Conservation (phyloP, 768 basidiomycete genomes). For the Leccinum pellstonianum region DNA sequence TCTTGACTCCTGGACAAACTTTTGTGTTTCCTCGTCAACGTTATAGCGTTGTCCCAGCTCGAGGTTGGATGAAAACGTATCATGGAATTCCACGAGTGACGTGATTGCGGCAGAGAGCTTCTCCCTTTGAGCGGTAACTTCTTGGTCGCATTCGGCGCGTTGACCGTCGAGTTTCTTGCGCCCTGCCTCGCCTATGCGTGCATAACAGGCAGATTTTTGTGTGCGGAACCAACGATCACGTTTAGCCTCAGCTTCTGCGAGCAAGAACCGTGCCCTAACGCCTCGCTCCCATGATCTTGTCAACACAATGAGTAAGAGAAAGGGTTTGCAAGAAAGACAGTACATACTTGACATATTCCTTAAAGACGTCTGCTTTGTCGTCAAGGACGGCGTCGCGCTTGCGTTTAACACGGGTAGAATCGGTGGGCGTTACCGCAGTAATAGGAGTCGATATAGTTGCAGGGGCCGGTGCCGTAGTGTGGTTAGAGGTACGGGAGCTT, state of each 20-base stretch:
- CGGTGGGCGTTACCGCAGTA: constrained; percentile 14
- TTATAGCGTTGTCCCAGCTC: constrained; percentile 31
- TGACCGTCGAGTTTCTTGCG: constrained; percentile 29
- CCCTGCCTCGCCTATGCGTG: constrained; percentile 32
- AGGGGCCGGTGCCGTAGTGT: constrained; percentile 7
- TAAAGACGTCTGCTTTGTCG: constrained; percentile 26
- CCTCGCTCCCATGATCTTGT: constrained; percentile 32
- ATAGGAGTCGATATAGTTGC: constrained; percentile 14
- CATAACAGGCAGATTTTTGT: constrained; percentile 30
- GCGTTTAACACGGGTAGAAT: constrained; percentile 24
- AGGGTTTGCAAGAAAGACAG: neutral
- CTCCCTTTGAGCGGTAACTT: constrained; percentile 21
- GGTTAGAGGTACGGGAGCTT: constrained; percentile 8
- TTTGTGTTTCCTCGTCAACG: constrained; percentile 18
- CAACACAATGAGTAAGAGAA: constrained; percentile 2
- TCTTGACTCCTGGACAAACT: constrained; percentile 28
- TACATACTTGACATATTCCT: constrained; percentile 32
- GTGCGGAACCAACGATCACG: constrained; percentile 30
- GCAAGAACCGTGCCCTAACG: constrained; percentile 25
- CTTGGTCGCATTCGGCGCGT: constrained; percentile 29
- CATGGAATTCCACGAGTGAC: constrained; percentile 24
- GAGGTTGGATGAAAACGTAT: constrained; percentile 21
- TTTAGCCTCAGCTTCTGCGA: constrained; percentile 30
- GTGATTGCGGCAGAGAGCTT: constrained; percentile 26
- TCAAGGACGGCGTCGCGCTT: constrained; percentile 24